These are phyloP conservation scores for Centaurea solstitialis DNA, from an alignment of 129 eudicot species.

Conservation along the genomic window DNA sequence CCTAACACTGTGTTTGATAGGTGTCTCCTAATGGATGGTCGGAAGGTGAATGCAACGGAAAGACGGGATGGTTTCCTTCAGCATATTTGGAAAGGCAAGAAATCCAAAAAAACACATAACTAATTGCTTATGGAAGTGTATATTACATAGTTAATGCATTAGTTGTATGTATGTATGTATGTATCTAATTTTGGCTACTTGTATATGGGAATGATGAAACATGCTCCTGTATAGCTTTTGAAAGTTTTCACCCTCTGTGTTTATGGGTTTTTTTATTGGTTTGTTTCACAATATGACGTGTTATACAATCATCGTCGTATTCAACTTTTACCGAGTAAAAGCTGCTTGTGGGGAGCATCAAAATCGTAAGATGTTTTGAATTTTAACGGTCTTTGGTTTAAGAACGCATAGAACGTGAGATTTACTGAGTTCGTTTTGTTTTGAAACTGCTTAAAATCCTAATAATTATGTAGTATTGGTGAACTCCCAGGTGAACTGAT, in stretches of 20 bases:
- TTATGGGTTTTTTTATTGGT: not conserved
- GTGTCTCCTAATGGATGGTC: slow-evolving; percentile 89
- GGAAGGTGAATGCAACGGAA: slow-evolving; percentile 85
- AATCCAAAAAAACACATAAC: not conserved
- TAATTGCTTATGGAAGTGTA: slow-evolving; percentile 1
- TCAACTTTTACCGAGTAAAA: not conserved
- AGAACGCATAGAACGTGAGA: not conserved
- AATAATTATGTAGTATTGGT: not conserved
- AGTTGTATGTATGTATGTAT: slow-evolving; percentile 10
- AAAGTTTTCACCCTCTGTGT: not conserved
- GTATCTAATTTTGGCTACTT: not conserved
- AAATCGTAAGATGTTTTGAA: not conserved
- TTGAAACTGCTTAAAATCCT: not conserved
- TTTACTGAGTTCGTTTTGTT: not conserved
- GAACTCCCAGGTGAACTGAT: too few species aligned
- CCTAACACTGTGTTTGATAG: slow-evolving; percentile 27
- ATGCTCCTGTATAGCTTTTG: slow-evolving; percentile 11
- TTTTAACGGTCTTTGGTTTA: not conserved
- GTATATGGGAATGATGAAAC: slow-evolving; percentile 25
- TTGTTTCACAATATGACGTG: slow-evolving; percentile 5
- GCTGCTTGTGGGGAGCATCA: not conserved
- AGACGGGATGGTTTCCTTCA: slow-evolving; percentile 94
- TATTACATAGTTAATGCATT: not conserved
- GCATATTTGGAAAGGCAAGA: slow-evolving; percentile 73
- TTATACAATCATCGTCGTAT: not conserved